phyloP scores from a whole-genome alignment of 495 filamentous ascomycete genomes.

The Podospora appendiculata region DNA sequence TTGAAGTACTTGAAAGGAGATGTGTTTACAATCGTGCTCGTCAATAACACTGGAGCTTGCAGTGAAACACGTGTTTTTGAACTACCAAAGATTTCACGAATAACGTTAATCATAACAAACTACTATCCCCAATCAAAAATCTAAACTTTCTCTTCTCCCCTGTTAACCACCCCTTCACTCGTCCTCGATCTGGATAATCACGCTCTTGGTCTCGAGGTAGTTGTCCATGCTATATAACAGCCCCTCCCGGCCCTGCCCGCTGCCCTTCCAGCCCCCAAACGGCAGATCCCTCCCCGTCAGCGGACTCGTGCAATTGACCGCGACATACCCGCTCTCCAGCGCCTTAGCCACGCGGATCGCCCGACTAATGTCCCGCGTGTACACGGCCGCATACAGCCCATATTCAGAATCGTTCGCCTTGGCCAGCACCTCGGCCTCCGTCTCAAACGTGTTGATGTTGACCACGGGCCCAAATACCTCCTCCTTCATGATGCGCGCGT shows the following conservation, averaged over 20 bases:
- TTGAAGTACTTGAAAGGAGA: no score
- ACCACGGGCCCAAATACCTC: constrained; percentile 61
- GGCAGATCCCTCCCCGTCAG: constrained; percentile 29
- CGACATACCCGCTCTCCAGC: constrained; percentile 55
- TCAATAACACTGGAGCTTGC: no score
- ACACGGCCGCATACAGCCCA: constrained; percentile 68
- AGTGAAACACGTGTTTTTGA: no score
- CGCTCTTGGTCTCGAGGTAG: constrained; percentile 43
- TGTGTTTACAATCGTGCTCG: no score
- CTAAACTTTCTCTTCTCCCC: no score
- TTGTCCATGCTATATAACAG: constrained; percentile 36
- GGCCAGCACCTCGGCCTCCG: constrained; percentile 52
- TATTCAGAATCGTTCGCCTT: constrained; percentile 69
- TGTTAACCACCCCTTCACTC: not conserved
- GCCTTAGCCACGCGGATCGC: constrained; percentile 60
- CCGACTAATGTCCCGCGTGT: constrained; percentile 59
- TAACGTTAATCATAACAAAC: no score
- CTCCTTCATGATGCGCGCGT: constrained; percentile 51
- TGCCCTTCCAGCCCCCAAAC: constrained; percentile 36
- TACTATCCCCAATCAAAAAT: no score
- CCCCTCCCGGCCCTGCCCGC: constrained; percentile 33
- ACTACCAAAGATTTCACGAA: no score
- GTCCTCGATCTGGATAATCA: constrained; percentile 25
- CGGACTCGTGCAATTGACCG: constrained; percentile 35
- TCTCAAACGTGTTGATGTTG: constrained; percentile 59